Evolutionary conservation across 345 rosid species (phyloP).

Genomic region (Camelina neglecta): DNA sequence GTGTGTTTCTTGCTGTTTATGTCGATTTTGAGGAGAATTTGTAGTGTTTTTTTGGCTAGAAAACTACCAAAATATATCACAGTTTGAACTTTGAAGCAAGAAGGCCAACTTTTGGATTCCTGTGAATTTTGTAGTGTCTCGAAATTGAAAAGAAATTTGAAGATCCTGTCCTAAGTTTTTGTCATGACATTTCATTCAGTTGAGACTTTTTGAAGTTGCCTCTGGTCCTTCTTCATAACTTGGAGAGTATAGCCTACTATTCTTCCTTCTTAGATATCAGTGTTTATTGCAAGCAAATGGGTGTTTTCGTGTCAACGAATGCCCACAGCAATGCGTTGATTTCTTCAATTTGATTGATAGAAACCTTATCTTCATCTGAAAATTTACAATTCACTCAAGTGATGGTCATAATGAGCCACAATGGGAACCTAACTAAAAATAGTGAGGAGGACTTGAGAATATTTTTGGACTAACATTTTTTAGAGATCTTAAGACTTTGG

Average conservation of each 20-base stretch:
- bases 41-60: neutral
- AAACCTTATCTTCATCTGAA: neutral
- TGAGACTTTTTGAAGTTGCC: neutral
- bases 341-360: neutral
- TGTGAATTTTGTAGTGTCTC: slow-evolving; percentile 9
- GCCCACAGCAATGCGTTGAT: neutral
- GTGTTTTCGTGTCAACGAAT: neutral
- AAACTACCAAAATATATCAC: neutral
- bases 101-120: neutral
- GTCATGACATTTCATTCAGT: neutral
- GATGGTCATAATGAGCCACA: slow-evolving; percentile 12
- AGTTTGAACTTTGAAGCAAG: neutral
- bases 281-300: neutral
- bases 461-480: neutral
- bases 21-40: neutral
- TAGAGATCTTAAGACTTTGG: neutral
- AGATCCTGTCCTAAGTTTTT: neutral
- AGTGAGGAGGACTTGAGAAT: neutral
- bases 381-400: neutral
- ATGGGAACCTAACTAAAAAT: neutral
- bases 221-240: neutral
- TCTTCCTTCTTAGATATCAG: slow-evolving; percentile 3
- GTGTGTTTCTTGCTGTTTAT: no score
- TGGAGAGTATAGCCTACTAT: neutral
- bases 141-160: slow-evolving; percentile 6